These are phyloP conservation scores for Sisymbrium altissimum DNA, from an alignment of 345 rosid species.

Conservation along the genomic window DNA sequence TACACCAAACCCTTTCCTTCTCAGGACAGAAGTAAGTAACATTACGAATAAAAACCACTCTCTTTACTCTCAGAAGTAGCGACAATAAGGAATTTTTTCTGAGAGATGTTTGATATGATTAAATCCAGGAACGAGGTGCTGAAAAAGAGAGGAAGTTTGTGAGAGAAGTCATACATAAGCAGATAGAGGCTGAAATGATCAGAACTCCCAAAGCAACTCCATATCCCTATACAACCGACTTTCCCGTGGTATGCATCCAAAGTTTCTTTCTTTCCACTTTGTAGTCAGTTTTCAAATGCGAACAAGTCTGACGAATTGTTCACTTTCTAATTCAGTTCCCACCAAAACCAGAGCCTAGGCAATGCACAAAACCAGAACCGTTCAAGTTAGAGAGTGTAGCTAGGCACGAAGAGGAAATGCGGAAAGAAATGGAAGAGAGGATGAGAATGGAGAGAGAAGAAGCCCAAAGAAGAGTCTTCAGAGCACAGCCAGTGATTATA, in stretches of 20 bases:
- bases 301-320: neutral
- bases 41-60: neutral
- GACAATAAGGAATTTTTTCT: neutral
- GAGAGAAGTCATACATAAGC: neutral
- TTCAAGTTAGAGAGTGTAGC: constrained; percentile 69
- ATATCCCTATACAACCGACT: constrained; percentile 85
- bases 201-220: constrained; percentile 50
- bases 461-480: constrained; percentile 57
- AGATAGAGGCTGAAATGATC: neutral
- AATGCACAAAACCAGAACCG: constrained; percentile 68
- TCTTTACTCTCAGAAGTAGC: neutral
- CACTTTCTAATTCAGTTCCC: constrained; percentile 46
- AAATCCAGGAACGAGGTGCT: neutral
- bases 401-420: constrained; percentile 71
- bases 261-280: neutral
- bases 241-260: neutral
- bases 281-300: neutral
- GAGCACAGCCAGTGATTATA: constrained; percentile 58
- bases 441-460: constrained; percentile 53
- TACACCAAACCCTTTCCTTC: neutral
- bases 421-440: constrained; percentile 68
- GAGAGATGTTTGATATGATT: neutral
- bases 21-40: neutral
- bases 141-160: neutral
- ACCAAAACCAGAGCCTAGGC: constrained; percentile 71